Conservation (phyloP, 352 stramenopile genomes). For the Phytopythium helicoides region DNA sequence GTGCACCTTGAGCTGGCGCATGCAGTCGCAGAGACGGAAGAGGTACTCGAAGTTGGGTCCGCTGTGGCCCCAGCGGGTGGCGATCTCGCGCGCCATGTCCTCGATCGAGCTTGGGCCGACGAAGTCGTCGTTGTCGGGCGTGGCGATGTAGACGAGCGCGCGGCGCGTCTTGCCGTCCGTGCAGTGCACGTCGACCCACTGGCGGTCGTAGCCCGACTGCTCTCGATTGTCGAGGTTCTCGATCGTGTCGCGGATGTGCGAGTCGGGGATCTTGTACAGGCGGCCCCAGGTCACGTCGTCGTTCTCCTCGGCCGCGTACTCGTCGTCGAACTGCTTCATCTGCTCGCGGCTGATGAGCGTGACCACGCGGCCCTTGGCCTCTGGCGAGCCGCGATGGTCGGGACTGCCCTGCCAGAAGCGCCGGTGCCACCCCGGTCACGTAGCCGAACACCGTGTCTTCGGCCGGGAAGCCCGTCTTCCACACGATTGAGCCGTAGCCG, state of each 20-base stretch:
- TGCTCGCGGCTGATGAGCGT: constrained; percentile 82
- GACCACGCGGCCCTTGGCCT: constrained; percentile 76
- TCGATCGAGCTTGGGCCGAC: constrained; percentile 64
- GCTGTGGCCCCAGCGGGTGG: constrained; percentile 60
- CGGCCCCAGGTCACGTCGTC: constrained; percentile 82
- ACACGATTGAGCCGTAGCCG: constrained; percentile 81
- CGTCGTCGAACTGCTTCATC: constrained; percentile 74
- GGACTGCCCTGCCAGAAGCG: constrained; percentile 90
- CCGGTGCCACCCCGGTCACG: constrained; percentile 81
- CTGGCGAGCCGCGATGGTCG: constrained; percentile 80
- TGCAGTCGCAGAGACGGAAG: constrained; percentile 77
- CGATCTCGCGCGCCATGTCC: constrained; percentile 81
- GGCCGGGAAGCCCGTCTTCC: constrained; percentile 70
- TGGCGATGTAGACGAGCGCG: constrained; percentile 85
- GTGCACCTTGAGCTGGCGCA: constrained; percentile 67
- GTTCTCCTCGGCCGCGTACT: constrained; percentile 55
- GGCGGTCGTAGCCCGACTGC: constrained; percentile 78
- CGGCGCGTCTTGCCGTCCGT: constrained; percentile 58
- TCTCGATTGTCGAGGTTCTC: constrained; percentile 84
- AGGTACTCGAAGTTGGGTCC: constrained; percentile 87
- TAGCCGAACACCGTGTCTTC: constrained; percentile 71
- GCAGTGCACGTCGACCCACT: constrained; percentile 76
- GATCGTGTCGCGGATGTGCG: constrained; percentile 74
- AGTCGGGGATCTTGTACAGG: constrained; percentile 81
- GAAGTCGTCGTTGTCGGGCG: constrained; percentile 82